These are phyloP conservation scores for Eragrostis tef DNA, from an alignment of 202 grass and related monocot species.

Conservation along the genomic window DNA sequence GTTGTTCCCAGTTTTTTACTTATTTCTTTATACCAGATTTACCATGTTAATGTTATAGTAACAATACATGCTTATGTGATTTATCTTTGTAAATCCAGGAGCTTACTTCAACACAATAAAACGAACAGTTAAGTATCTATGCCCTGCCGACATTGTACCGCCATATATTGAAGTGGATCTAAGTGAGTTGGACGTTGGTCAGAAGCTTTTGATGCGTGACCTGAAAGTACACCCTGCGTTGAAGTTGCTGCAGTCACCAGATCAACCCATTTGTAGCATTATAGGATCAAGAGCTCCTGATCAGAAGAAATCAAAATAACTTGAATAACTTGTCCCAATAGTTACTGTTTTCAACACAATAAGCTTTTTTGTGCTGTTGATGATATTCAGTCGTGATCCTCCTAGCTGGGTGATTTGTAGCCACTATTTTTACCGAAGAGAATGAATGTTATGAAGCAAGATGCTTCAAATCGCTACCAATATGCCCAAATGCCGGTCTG, in stretches of 20 bases:
- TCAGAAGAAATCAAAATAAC: constrained; percentile 77
- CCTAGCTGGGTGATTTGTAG: constrained; percentile 29
- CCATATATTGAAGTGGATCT: constrained; percentile 97
- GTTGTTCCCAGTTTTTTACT: background rate
- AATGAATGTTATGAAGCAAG: constrained; percentile 35
- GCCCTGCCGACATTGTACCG: constrained; percentile 88
- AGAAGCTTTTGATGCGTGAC: constrained; percentile 78
- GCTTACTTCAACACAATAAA: constrained; percentile 97
- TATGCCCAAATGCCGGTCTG: background rate
- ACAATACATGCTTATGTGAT: constrained; percentile 24
- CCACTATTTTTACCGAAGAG: constrained; percentile 25
- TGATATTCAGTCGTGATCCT: constrained; percentile 43
- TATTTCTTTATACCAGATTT: background rate
- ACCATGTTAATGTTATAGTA: background rate
- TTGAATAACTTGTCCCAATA: constrained; percentile 48
- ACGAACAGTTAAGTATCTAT: constrained; percentile 84
- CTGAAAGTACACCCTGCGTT: constrained; percentile 84
- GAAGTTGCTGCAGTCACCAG: constrained; percentile 67
- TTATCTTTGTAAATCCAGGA: constrained; percentile 55
- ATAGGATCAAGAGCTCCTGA: constrained; percentile 78
- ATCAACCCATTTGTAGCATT: constrained; percentile 86
- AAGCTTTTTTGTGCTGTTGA: constrained; percentile 43
- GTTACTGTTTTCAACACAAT: constrained; percentile 36
- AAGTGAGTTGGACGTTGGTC: constrained; percentile 79
- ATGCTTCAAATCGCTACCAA: constrained; percentile 10